These are phyloP conservation scores for Diutina scorzettiae DNA, from an alignment of 1,139 yeast species.

Conservation along the genomic window DNA sequence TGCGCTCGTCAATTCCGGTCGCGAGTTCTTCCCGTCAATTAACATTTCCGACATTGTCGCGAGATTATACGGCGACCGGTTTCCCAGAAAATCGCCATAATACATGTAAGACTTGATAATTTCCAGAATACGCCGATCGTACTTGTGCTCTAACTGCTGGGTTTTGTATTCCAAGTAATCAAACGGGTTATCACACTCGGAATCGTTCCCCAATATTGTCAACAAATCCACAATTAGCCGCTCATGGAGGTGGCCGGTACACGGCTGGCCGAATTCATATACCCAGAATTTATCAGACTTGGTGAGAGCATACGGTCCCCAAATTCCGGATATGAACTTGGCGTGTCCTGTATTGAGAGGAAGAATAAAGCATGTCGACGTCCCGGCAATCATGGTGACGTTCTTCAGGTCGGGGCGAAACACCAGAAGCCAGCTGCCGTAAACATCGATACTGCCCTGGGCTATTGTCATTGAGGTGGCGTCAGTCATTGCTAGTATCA, in stretches of 20 bases:
- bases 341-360: background rate
- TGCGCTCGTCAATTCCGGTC: background rate
- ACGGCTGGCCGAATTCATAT: constrained; percentile 3
- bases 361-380: background rate
- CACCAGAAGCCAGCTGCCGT: background rate
- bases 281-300: background rate
- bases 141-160: background rate
- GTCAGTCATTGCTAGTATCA: background rate
- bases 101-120: constrained; percentile 4
- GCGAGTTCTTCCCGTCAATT: constrained; percentile 3
- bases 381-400: constrained; percentile 1
- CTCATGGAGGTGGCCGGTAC: background rate
- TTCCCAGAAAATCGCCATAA: background rate
- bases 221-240: background rate
- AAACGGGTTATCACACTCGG: background rate
- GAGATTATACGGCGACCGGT: constrained; percentile 1
- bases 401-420: background rate
- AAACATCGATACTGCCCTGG: background rate
- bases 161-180: background rate
- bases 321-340: background rate
- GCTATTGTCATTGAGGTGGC: background rate
- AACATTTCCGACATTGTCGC: constrained; percentile 4
- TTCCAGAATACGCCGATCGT: background rate
- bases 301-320: background rate
- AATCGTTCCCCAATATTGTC: background rate